These are phyloP conservation scores for Thelonectria olida DNA, from an alignment of 2,329 filamentous ascomycete species.

Conservation along the genomic window DNA sequence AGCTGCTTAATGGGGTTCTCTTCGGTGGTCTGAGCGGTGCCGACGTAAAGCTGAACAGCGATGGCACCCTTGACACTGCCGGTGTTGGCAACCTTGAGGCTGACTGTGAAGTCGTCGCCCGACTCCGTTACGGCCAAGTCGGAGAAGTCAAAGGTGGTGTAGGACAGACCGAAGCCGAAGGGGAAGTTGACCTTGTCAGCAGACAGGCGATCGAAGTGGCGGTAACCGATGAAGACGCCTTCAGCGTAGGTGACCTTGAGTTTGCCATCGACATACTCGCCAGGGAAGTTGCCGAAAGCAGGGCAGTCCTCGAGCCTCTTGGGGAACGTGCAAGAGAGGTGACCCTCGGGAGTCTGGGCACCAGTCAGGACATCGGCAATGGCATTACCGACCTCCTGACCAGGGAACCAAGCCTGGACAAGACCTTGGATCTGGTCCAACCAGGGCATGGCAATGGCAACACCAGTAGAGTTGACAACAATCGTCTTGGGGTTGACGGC, in stretches of 20 bases:
- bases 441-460: constrained; percentile 70
- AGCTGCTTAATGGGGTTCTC: constrained; percentile 65
- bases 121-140: constrained; percentile 53
- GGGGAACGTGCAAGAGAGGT: constrained; percentile 72
- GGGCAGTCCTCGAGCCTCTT: constrained; percentile 68
- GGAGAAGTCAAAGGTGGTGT: constrained; percentile 66
- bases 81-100: constrained; percentile 65
- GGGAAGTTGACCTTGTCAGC: constrained; percentile 68
- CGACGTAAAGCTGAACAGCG: constrained; percentile 66
- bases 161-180: constrained; percentile 65
- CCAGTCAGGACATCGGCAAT: constrained; percentile 74
- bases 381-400: constrained; percentile 74
- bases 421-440: constrained; percentile 64
- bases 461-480: constrained; percentile 72
- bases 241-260: constrained; percentile 73
- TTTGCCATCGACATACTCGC: constrained; percentile 56
- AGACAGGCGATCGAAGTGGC: constrained; percentile 70
- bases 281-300: constrained; percentile 68
- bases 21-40: constrained; percentile 28
- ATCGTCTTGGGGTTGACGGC: constrained; percentile 67
- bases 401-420: constrained; percentile 74
- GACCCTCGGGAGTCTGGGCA: constrained; percentile 70
- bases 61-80: constrained; percentile 59
- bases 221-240: constrained; percentile 75
- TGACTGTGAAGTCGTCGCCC: constrained; percentile 53